Conservation (phyloP, 345 rosid species). For the Populus tremula region DNA sequence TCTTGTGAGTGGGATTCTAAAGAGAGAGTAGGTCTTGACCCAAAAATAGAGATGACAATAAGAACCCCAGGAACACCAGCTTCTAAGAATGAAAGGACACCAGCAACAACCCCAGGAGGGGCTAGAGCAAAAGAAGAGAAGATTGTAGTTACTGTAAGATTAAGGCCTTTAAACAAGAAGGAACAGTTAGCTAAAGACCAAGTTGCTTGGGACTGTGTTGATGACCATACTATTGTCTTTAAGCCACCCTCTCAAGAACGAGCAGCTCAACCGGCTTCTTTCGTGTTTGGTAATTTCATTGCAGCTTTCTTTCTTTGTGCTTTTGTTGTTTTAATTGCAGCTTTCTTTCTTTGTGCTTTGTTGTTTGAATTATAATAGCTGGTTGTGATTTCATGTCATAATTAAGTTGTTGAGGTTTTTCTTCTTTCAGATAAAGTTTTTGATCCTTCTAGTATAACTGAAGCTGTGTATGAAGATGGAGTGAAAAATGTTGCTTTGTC, state of each 20-base stretch:
- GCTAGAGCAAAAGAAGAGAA: constrained; percentile 80
- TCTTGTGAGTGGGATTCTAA: neutral
- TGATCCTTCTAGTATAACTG: constrained; percentile 72
- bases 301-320: neutral
- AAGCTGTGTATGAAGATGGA: constrained; percentile 87
- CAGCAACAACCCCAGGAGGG: constrained; percentile 43
- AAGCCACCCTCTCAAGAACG: constrained; percentile 83
- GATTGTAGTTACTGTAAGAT: constrained; percentile 89
- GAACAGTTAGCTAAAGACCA: constrained; percentile 84
- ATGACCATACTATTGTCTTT: constrained; percentile 72
- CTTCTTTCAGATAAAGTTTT: constrained; percentile 77
- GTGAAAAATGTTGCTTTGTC: constrained; percentile 98
- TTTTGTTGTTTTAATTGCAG: neutral
- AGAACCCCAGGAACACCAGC: constrained; percentile 86
- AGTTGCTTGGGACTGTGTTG: constrained; percentile 91
- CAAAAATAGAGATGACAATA: constrained; percentile 31
- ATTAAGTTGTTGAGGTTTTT: constrained; percentile 13
- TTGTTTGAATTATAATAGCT: neutral
- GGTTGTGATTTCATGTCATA: neutral
- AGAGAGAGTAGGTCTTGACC: neutral
- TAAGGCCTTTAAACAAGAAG: constrained; percentile 87
- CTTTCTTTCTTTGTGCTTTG: neutral
- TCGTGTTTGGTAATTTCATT: constrained; percentile 69
- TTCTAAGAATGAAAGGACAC: constrained; percentile 68
- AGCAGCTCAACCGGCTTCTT: constrained; percentile 62